Conservation (phyloP, 768 basidiomycete genomes). For the Mycena kentingensis region DNA sequence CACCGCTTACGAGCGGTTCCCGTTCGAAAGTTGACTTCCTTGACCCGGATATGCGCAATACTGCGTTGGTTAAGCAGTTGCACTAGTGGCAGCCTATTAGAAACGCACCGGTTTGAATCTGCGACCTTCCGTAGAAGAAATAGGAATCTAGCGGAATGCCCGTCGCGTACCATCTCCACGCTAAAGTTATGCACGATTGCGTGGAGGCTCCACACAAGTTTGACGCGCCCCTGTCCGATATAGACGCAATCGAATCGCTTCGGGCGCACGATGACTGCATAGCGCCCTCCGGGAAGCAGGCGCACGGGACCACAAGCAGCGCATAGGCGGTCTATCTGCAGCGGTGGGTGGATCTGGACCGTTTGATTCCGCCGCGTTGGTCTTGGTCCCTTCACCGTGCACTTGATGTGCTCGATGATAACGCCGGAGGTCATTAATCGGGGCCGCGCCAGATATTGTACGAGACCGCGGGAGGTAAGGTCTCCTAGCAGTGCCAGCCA, state of each 20-base stretch:
- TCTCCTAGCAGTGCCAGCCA: not conserved
- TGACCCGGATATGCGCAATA: not conserved
- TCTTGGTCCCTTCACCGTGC: not conserved
- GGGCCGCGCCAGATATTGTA: not conserved
- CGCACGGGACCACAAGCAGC: not conserved
- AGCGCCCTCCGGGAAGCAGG: not conserved
- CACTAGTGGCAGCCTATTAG: no score
- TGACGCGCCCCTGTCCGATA: not conserved
- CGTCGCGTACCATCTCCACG: not conserved
- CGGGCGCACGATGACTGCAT: not conserved
- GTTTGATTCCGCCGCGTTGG: no score
- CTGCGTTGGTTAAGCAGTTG: no score
- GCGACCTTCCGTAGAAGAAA: not conserved
- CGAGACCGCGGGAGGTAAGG: not conserved
- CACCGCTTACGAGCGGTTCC: not conserved
- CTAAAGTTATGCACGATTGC: not conserved
- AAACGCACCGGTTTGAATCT: not conserved
- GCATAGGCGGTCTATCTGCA: not conserved
- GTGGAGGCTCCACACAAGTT: not conserved
- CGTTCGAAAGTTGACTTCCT: not conserved
- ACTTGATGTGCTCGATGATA: not conserved
- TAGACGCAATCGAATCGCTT: not conserved
- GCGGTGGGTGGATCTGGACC: not conserved
- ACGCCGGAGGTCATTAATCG: not conserved
- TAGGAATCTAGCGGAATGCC: not conserved